Conservation (phyloP, 2,329 filamentous ascomycete genomes). For the Aspergillus hiratsukae region DNA sequence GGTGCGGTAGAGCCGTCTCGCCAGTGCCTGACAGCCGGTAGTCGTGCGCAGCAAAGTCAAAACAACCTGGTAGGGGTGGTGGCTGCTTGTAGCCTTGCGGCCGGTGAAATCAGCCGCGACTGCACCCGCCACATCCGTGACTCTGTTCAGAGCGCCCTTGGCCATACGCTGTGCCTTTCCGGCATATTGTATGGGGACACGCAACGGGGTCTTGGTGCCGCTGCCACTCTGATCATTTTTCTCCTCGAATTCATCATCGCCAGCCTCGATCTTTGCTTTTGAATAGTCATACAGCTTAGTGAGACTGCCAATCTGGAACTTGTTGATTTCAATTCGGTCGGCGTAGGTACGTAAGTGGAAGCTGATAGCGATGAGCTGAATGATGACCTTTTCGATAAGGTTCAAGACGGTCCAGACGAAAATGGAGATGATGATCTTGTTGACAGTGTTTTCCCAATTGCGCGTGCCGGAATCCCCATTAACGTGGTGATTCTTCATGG, state of each 20-base stretch:
- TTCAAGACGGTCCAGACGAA: slow-evolving; percentile 78
- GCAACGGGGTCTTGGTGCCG: slow-evolving; percentile 69
- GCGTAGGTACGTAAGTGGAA: slow-evolving; percentile 91
- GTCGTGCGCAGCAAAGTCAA: slow-evolving; percentile 70
- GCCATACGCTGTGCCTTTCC: slow-evolving; percentile 68
- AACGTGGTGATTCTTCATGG: slow-evolving; percentile 63
- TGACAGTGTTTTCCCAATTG: slow-evolving; percentile 70
- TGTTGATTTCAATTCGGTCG: slow-evolving; percentile 86
- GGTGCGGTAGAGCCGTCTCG: slow-evolving; percentile 81
- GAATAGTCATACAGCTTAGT: slow-evolving; percentile 63
- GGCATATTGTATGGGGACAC: slow-evolving; percentile 66
- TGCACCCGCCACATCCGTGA: slow-evolving; percentile 78
- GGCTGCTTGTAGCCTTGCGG: slow-evolving; percentile 60
- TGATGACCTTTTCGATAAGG: slow-evolving; percentile 85
- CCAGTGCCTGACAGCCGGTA: slow-evolving; percentile 72
- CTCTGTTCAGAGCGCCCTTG: slow-evolving; percentile 68
- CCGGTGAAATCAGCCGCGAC: slow-evolving; percentile 92
- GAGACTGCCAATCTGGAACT: slow-evolving; percentile 72
- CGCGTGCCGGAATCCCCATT: slow-evolving; percentile 50
- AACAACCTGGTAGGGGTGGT: slow-evolving; percentile 79
- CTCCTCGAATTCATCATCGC: slow-evolving; percentile 72
- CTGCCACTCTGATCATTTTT: slow-evolving; percentile 44
- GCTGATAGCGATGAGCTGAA: slow-evolving; percentile 88
- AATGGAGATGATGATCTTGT: slow-evolving; percentile 82
- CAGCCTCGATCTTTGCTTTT: slow-evolving; percentile 60